Percentiles rank a stretch among this genome's conserved stretches.
phyloP scores from a whole-genome alignment of 371 early-diverging fungal genomes.

The Chytridium lagenaria region DNA sequence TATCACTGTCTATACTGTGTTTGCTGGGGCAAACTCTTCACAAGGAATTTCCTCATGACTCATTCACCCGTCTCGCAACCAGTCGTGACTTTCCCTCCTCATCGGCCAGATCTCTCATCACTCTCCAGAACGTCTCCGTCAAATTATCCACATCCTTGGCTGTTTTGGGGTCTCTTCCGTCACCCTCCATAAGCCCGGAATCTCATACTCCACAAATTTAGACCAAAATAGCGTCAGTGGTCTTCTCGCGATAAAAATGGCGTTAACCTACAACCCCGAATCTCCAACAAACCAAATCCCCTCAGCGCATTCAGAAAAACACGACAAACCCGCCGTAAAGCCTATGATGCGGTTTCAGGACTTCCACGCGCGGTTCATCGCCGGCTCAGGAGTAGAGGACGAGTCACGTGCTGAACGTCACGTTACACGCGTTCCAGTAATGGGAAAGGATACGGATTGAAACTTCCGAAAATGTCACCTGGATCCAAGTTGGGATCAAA shows the following conservation, averaged over 20 bases:
- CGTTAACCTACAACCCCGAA: background rate
- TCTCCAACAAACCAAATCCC: too few relatives aligned
- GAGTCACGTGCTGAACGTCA: too few relatives aligned
- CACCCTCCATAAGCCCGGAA: too few relatives aligned
- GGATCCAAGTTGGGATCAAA: background rate
- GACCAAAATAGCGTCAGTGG: background rate
- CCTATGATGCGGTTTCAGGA: too few relatives aligned
- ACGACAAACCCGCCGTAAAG: too few relatives aligned
- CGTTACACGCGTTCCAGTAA: too few relatives aligned
- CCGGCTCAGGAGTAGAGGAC: too few relatives aligned
- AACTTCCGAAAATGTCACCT: background rate
- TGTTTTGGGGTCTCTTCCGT: background rate
- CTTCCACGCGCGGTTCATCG: too few relatives aligned
- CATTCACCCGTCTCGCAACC: constrained; percentile 22
- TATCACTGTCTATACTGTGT: background rate
- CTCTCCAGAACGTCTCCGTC: background rate
- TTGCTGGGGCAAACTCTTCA: constrained; percentile 25
- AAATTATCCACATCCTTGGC: background rate
- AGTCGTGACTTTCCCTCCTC: constrained; percentile 28
- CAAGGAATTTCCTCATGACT: background rate
- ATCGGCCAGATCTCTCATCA: constrained; percentile 21
- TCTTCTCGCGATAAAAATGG: background rate
- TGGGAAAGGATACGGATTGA: background rate
- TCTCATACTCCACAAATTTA: too few relatives aligned
- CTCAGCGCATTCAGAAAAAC: too few relatives aligned